Conservation (phyloP, 163 green algal species). For the Trebouxiophyceae sp. region DNA sequence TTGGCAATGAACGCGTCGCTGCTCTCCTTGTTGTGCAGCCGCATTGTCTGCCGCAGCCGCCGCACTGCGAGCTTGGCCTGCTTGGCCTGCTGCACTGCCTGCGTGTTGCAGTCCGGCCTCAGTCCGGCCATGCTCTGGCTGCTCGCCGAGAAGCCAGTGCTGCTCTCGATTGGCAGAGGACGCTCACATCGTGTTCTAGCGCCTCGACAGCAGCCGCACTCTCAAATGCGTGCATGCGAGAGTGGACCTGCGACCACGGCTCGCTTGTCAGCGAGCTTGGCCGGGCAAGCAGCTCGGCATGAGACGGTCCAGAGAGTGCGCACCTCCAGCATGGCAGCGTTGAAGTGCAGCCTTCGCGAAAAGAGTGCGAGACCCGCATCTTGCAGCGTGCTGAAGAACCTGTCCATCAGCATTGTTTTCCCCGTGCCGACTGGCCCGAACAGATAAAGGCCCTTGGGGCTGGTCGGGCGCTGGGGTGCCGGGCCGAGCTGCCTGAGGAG, state of each 20-base stretch:
- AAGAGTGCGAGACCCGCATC: background rate
- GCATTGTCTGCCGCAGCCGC: constrained; percentile 17
- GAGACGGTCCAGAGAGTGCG: constrained; percentile 2
- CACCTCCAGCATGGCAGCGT: constrained; percentile 67
- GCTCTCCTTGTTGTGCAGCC: background rate
- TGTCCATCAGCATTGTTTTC: constrained; percentile 66
- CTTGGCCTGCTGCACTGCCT: constrained; percentile 40
- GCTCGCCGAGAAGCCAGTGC: background rate
- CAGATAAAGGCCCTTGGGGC: constrained; percentile 51
- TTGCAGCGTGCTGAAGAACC: background rate
- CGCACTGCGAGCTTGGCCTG: constrained; percentile 49
- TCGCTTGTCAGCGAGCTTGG: background rate
- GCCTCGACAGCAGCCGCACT: background rate
- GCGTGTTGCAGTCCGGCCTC: background rate
- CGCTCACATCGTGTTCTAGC: background rate
- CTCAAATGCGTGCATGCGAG: background rate
- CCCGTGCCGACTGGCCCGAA: constrained; percentile 63
- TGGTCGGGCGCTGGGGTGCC: too few relatives aligned
- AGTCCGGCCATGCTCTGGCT: background rate
- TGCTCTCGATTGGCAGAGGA: background rate
- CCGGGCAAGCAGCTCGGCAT: background rate
- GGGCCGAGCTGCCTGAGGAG: too few relatives aligned
- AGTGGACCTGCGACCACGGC: background rate
- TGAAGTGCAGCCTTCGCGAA: constrained; percentile 51
- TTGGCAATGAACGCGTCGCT: background rate